Conservation (phyloP, 495 filamentous ascomycete species). For the Entonaema liquescens region DNA sequence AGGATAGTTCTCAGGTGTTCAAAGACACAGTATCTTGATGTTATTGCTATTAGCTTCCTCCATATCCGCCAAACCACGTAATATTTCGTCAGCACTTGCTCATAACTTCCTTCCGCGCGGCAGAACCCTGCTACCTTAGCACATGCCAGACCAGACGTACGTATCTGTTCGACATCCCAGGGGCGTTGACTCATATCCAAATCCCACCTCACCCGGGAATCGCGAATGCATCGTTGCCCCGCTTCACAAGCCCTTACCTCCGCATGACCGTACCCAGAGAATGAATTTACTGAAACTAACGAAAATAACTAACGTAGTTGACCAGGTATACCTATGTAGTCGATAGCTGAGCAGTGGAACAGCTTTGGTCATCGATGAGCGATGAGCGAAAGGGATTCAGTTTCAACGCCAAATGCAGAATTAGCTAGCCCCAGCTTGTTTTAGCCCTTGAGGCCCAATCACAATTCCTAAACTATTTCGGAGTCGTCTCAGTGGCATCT, state of each 20-base stretch:
- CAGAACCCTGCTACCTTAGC: constrained; percentile 29
- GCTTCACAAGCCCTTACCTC: constrained; percentile 31
- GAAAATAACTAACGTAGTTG: constrained; percentile 7
- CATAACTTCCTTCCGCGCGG: constrained; percentile 32
- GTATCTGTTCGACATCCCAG: constrained; percentile 13
- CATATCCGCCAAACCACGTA: constrained; percentile 34
- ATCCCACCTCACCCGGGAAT: constrained; percentile 42
- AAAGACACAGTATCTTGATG: constrained; percentile 24
- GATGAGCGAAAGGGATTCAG: constrained; percentile 6
- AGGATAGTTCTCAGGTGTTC: constrained; percentile 23
- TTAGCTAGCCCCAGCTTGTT: constrained; percentile 13
- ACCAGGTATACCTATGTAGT: constrained; percentile 4
- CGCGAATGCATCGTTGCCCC: constrained; percentile 33
- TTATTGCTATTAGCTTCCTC: constrained; percentile 33
- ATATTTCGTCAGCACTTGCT: constrained; percentile 45
- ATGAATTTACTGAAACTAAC: constrained; percentile 17
- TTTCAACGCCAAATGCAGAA: constrained; percentile 13
- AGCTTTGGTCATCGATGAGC: constrained; percentile 15
- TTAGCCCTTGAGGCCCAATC: constrained; percentile 30
- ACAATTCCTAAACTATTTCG: constrained; percentile 19
- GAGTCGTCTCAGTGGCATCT: constrained; percentile 19
- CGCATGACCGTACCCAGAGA: constrained; percentile 28
- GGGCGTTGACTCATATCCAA: constrained; percentile 41
- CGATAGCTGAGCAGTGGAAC: constrained; percentile 22
- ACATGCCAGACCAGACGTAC: constrained; percentile 33